Evolutionary conservation across 164 flowering plant species (phyloP).

Genomic region (Macadamia integrifolia): DNA sequence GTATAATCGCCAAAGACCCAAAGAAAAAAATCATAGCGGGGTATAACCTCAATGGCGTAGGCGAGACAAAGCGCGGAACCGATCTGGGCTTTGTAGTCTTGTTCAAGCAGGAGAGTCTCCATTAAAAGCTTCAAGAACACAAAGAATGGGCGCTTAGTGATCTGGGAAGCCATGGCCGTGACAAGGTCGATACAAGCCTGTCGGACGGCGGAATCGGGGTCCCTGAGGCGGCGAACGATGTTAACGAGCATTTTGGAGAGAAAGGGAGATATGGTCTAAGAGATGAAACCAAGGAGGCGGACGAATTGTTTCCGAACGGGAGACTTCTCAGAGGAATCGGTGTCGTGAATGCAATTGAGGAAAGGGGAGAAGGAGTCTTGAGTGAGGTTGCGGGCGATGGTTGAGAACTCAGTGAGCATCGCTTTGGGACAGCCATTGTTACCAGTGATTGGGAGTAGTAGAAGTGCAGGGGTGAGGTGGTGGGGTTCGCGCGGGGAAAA

Average conservation of each 20-base stretch:
- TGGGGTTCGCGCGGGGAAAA: too few relatives aligned
- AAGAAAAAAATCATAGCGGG: too few relatives aligned
- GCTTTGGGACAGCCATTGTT: conserved; percentile 9
- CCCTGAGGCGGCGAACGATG: conserved; percentile 63
- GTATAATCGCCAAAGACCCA: too few relatives aligned
- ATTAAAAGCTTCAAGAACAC: conserved; percentile 52
- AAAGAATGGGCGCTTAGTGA: conserved; percentile 42
- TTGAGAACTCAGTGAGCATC: conserved; percentile 12
- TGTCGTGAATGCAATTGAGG: conserved; percentile 61
- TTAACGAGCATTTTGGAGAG: conserved; percentile 56
- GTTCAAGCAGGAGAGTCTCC: conserved; percentile 69
- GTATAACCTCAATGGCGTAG: conserved; percentile 44
- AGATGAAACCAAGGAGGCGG: conserved; percentile 45
- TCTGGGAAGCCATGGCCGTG: conserved; percentile 33
- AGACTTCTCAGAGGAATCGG: conserved; percentile 62
- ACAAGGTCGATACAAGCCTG: conserved; percentile 52
- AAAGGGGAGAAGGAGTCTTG: conserved; percentile 46
- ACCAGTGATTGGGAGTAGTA: too few relatives aligned
- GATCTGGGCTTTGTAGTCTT: conserved; percentile 57
- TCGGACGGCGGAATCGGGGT: conserved; percentile 66
- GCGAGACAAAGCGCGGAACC: conserved; percentile 77
- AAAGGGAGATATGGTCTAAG: conserved; percentile 51
- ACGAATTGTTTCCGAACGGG: conserved; percentile 68
- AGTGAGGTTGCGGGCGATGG: conserved; percentile 46
- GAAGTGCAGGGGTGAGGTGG: too few relatives aligned